Conservation (phyloP, 2,329 filamentous ascomycete species). For the Neonectria magnoliae region DNA sequence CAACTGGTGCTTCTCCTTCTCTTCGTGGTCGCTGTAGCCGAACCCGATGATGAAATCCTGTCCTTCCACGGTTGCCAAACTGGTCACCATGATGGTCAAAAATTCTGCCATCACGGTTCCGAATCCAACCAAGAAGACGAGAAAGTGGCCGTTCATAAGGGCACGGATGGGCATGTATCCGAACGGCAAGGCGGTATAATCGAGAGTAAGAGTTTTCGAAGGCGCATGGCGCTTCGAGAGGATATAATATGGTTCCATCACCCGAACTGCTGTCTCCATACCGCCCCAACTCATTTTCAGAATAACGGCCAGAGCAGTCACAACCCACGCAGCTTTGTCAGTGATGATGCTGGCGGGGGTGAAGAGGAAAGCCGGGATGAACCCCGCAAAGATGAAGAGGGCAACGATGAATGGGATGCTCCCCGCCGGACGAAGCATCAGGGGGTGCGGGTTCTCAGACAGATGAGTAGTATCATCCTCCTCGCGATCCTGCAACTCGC, state of each 20-base stretch:
- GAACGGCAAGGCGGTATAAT: slow-evolving; percentile 78
- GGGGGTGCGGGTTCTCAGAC: slow-evolving; percentile 71
- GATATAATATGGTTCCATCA: slow-evolving; percentile 80
- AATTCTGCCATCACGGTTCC: slow-evolving; percentile 79
- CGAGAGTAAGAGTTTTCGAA: slow-evolving; percentile 72
- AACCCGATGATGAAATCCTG: slow-evolving; percentile 61
- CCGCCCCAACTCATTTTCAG: slow-evolving; percentile 76
- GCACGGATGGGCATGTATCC: slow-evolving; percentile 71
- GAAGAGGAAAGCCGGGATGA: slow-evolving; percentile 73
- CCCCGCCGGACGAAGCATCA: slow-evolving; percentile 71
- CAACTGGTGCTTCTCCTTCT: slow-evolving; percentile 35
- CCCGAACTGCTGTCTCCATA: slow-evolving; percentile 74
- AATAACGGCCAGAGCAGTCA: slow-evolving; percentile 72
- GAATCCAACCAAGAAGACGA: slow-evolving; percentile 75
- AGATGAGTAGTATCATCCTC: slow-evolving; percentile 61
- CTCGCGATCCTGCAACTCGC: slow-evolving; percentile 54
- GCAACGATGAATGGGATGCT: slow-evolving; percentile 69
- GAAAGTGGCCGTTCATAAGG: slow-evolving; percentile 69
- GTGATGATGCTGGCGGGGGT: slow-evolving; percentile 63
- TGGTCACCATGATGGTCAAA: slow-evolving; percentile 74
- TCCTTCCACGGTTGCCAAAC: slow-evolving; percentile 72
- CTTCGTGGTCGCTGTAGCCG: slow-evolving; percentile 23
- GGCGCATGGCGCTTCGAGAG: slow-evolving; percentile 73
- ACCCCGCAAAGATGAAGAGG: slow-evolving; percentile 64
- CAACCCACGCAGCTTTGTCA: slow-evolving; percentile 70